Conservation (phyloP, 2,329 filamentous ascomycete species). For the Chrysosporium keratinophilum region DNA sequence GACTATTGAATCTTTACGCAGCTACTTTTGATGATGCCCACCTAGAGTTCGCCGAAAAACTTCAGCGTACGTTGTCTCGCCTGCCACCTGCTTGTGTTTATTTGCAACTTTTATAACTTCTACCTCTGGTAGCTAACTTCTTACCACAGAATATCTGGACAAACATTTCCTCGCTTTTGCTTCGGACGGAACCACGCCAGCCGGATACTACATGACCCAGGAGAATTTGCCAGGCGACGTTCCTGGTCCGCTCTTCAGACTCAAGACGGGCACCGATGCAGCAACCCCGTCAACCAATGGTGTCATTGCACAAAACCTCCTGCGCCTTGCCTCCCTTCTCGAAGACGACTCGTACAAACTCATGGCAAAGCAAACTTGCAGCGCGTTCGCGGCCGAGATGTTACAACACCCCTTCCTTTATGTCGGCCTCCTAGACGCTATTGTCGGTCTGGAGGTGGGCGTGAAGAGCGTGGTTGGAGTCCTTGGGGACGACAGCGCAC, state of each 20-base stretch:
- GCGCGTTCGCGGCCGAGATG: slow-evolving; percentile 82
- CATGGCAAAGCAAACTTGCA: slow-evolving; percentile 62
- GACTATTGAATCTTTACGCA: slow-evolving; percentile 74
- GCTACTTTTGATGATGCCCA: slow-evolving; percentile 65
- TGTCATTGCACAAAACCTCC: slow-evolving; percentile 75
- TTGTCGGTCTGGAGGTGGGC: slow-evolving; percentile 66
- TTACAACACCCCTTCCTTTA: slow-evolving; percentile 90
- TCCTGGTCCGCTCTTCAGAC: slow-evolving; percentile 55
- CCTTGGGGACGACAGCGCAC: slow-evolving; percentile 31
- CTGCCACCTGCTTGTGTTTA: neutral
- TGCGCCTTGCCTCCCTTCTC: slow-evolving; percentile 62
- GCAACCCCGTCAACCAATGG: slow-evolving; percentile 85
- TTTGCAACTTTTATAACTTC: slow-evolving; percentile 13
- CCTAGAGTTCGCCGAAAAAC: slow-evolving; percentile 66
- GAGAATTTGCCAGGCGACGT: slow-evolving; percentile 50
- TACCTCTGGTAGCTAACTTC: neutral
- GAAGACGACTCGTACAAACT: slow-evolving; percentile 53
- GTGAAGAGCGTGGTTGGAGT: slow-evolving; percentile 50
- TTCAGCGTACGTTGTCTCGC: slow-evolving; percentile 54
- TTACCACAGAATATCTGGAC: slow-evolving; percentile 57
- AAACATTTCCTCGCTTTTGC: slow-evolving; percentile 63
- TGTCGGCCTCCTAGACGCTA: slow-evolving; percentile 62
- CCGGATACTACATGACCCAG: slow-evolving; percentile 35
- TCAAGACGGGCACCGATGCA: slow-evolving; percentile 94
- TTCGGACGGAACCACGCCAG: slow-evolving; percentile 28